Percentiles rank a stretch among this genome's conserved stretches.
phyloP scores from a whole-genome alignment of 495 filamentous ascomycete genomes.

The Aspergillus bertholletiae region DNA sequence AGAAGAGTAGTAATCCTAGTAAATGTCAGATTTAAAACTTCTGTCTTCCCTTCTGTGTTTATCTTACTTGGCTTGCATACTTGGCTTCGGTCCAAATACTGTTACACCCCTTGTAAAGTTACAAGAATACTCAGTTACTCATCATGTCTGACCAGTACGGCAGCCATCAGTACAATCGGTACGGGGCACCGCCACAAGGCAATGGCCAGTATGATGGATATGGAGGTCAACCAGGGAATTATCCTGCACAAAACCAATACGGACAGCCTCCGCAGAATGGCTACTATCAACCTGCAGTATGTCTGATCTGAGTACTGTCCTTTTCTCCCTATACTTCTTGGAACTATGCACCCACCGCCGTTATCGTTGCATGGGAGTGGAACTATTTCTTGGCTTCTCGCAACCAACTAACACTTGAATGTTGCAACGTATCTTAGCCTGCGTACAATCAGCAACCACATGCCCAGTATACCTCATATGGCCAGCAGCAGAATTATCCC shows the following conservation, averaged over 20 bases:
- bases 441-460: constrained; percentile 21
- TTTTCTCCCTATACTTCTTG: background rate
- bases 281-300: constrained; percentile 27
- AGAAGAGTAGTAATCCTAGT: background rate
- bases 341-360: background rate
- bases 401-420: background rate
- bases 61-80: background rate
- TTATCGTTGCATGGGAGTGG: background rate
- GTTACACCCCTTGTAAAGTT: background rate
- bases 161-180: background rate
- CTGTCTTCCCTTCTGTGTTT: background rate
- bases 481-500: constrained; percentile 18
- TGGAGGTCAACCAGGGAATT: constrained; percentile 17
- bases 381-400: background rate
- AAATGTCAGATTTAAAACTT: background rate
- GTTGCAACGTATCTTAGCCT: constrained; percentile 13
- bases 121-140: background rate
- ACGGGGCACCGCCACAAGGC: constrained; percentile 7
- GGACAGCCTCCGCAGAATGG: constrained; percentile 24
- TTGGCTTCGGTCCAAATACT: background rate
- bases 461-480: constrained; percentile 18
- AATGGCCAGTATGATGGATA: constrained; percentile 12
- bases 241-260: constrained; percentile 20
- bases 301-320: background rate
- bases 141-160: constrained; percentile 19